Conservation (phyloP, 805 yeast genomes). For the Starmerella tilneyi region DNA sequence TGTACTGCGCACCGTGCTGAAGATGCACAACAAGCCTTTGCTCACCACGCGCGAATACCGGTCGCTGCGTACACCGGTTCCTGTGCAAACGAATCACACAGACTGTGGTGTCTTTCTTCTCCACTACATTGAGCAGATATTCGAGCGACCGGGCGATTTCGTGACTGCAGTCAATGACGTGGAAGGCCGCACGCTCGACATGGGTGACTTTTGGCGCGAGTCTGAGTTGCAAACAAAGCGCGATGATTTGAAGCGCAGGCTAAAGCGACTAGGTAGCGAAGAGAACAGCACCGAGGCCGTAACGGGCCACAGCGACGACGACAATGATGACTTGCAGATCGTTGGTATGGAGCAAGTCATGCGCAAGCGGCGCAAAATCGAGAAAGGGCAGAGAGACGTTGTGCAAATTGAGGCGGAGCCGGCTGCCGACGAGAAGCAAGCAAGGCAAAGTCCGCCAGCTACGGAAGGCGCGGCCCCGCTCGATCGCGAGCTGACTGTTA, state of each 20-base stretch:
- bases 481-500: too few species aligned
- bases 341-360: conserved; percentile 13
- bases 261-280: conserved; percentile 12
- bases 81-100: conserved; percentile 76
- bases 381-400: not conserved
- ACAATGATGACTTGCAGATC: conserved; percentile 23
- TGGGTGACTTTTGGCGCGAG: conserved; percentile 20
- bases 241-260: conserved; percentile 8
- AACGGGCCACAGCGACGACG: conserved; percentile 1
- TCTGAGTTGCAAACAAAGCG: conserved; percentile 16
- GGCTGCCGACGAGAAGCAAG: too few species aligned
- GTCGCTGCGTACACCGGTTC: conserved; percentile 48
- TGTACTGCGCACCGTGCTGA: conserved; percentile 10
- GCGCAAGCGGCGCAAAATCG: not conserved
- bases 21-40: conserved; percentile 28
- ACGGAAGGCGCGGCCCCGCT: too few species aligned
- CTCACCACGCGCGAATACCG: conserved; percentile 46
- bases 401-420: too few species aligned
- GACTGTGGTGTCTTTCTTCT: conserved; percentile 94
- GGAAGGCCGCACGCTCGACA: not conserved
- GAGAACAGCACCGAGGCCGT: not conserved
- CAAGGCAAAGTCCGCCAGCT: too few species aligned
- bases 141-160: conserved; percentile 41
- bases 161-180: conserved; percentile 5
- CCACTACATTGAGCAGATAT: conserved; percentile 54